Percentiles rank a stretch among this genome's conserved stretches.
These are phyloP conservation scores for Syzygium malaccense DNA, from an alignment of 441 rosid genomes.

Conservation along the genomic window DNA sequence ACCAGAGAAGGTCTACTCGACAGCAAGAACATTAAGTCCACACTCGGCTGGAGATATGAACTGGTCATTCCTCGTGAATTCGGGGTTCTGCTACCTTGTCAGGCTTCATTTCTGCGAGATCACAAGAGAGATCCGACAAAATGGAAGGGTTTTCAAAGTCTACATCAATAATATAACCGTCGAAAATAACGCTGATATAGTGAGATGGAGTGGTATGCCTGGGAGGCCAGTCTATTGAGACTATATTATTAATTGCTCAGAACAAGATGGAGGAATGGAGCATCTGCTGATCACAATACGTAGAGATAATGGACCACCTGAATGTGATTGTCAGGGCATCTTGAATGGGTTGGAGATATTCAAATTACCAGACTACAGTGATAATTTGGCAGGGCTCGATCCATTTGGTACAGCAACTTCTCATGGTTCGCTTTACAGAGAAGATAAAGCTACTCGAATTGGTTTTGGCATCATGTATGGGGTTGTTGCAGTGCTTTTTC, in stretches of 20 bases:
- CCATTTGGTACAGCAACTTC: background rate
- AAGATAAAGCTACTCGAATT: background rate
- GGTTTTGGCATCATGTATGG: background rate
- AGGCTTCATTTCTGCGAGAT: background rate
- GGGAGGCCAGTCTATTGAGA: background rate
- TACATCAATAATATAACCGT: background rate
- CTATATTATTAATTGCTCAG: background rate
- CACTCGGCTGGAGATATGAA: accelerated
- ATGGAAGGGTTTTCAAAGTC: background rate
- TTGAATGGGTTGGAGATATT: background rate
- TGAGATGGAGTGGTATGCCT: background rate
- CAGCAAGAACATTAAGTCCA: background rate
- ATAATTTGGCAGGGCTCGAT: background rate
- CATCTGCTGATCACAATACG: background rate
- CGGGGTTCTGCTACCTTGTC: background rate
- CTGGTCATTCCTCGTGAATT: background rate
- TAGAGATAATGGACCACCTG: background rate
- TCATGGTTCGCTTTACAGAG: background rate
- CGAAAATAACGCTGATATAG: background rate
- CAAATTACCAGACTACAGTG: background rate
- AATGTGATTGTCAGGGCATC: background rate
- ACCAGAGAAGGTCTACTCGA: background rate
- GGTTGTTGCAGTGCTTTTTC: background rate
- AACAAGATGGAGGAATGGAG: background rate
- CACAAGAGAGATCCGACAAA: background rate